A percentile compares a stretch with the other conserved stretches of the same genome.
These are phyloP conservation scores for Oryza coarctata DNA, from an alignment of 176 grass and related monocot species.

Conservation along the genomic window DNA sequence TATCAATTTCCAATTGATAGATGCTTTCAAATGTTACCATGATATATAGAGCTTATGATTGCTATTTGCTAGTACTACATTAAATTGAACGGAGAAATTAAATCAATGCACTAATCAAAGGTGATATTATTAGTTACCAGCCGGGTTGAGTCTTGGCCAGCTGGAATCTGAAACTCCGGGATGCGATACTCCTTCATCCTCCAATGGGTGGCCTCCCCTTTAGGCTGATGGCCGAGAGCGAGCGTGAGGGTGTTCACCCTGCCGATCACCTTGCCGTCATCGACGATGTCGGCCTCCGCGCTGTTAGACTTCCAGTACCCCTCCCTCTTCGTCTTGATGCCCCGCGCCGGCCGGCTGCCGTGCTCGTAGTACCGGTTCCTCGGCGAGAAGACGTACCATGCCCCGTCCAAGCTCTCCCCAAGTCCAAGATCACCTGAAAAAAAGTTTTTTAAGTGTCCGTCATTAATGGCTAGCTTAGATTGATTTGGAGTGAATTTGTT, in stretches of 20 bases:
- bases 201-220: neutral
- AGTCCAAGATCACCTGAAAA: neutral
- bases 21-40: too few relatives aligned
- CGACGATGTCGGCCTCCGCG: neutral
- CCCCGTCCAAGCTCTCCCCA: neutral
- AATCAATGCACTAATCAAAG: too few relatives aligned
- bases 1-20: neutral
- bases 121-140: too few relatives aligned
- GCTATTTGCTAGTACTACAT: too few relatives aligned
- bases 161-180: neutral
- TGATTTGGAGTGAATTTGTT: neutral
- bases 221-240: neutral
- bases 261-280: neutral
- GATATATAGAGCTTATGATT: too few relatives aligned
- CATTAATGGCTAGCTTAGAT: too few relatives aligned
- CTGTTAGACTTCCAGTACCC: constrained; percentile 36
- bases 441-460: too few relatives aligned
- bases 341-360: neutral
- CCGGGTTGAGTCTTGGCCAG: neutral
- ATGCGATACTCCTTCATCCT: constrained; percentile 47
- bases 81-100: too few relatives aligned
- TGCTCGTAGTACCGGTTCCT: neutral
- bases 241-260: constrained; percentile 21
- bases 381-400: constrained; percentile 41
- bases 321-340: neutral